Conservation (phyloP, 2,329 filamentous ascomycete genomes). For the Leptodontidium sp. region DNA sequence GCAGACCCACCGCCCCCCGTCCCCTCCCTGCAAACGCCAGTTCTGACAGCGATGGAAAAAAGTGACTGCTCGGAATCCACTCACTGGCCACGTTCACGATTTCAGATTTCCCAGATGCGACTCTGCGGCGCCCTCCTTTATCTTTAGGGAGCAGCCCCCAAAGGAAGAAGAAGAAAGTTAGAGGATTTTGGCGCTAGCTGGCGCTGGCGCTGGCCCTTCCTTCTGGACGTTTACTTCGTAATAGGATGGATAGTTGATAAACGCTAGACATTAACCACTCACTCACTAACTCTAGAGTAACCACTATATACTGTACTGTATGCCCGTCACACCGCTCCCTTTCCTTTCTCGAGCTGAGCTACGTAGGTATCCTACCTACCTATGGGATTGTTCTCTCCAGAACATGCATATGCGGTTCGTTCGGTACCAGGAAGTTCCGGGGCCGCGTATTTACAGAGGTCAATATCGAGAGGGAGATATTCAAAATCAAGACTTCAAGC, state of each 20-base stretch:
- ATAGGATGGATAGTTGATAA: background rate
- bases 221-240: no score
- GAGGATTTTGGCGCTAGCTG: no score
- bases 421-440: background rate
- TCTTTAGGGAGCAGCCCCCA: no score
- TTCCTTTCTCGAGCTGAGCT: no score
- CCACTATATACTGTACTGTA: no score
- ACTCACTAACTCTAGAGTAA: background rate
- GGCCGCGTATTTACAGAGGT: background rate
- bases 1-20: background rate
- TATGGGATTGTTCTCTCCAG: background rate
- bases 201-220: no score
- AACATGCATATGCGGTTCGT: background rate
- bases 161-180: background rate
- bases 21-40: no score
- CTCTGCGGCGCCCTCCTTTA: constrained; percentile 10
- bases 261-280: background rate
- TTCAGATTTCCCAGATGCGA: constrained; percentile 13
- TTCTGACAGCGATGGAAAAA: constrained; percentile 13
- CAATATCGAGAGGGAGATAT: background rate
- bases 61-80: constrained; percentile 25
- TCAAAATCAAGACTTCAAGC: no score
- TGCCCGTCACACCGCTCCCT: constrained; percentile 9
- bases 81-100: constrained; percentile 7
- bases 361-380: background rate